Base-by-base conservation (phyloP, 2,329 filamentous ascomycete genomes). In the Trichoderma brevicompactum region DNA sequence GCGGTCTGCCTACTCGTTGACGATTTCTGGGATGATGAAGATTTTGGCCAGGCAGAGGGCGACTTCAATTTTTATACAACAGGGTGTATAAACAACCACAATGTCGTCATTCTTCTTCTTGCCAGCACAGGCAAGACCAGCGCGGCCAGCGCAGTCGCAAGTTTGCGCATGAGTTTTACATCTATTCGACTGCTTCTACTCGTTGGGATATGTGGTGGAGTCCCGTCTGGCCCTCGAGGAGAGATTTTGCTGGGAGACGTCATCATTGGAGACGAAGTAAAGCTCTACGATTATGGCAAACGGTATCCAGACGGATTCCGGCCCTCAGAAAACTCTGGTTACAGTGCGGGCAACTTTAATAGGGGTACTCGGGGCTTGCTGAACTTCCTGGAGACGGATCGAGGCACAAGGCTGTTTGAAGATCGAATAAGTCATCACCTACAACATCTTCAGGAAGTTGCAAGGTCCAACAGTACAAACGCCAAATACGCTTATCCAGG, bases 161-260 rank as follows among this genome's bases (percentile, higher is more conserved):
- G 68, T 36, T 60, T 79, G 13, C 70, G 72, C 0, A 69, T 69
- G 6, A 80, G 75, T 56, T 81, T 76, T 56, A 56, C 63, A 0
- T 64, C 67, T 9, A 62, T 81, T 12, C 70, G 68, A 34, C 69
- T 79, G 0, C 75, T 69, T 5, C 54, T 81, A 1, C 43, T 81
- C 1, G 76, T 78, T 7, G 79, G 79, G 0, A 70, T 80, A 1
- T 80, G 78, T 59, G 79, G 77, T 6, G 77, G 73, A n/a, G 69
- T 73, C 4, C 77, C 78, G 3, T 32, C 13, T 46, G 28, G 63
- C n/a, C 44, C 38, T 15, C 53, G 54, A 5, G 40, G 54, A 5
- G 71, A 74, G 50, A 68, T 72, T 12, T n/a, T 74, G 3, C 67
- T 77, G 0, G 74, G 75, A 7, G 74, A 78, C 46, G 72, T 77